These are phyloP conservation scores for Auriscalpium orientale DNA, from an alignment of 768 basidiomycete species.

Conservation along the genomic window DNA sequence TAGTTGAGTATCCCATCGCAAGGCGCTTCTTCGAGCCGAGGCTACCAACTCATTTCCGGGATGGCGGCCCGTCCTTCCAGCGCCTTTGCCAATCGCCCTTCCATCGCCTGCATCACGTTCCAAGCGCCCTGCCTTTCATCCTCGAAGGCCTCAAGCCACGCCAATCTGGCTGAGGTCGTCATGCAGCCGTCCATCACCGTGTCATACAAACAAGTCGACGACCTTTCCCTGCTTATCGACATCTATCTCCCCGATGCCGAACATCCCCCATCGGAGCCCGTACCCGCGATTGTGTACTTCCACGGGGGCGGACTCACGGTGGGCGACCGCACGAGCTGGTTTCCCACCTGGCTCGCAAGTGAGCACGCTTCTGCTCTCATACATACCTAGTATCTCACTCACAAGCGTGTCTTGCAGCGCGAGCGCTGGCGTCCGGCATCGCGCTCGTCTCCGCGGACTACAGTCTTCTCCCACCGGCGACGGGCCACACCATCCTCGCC, in stretches of 20 bases:
- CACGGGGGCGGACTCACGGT: conserved; percentile 54
- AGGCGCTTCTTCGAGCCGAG: no score
- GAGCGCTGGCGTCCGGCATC: conserved; percentile 37
- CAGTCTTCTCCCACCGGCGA: conserved; percentile 43
- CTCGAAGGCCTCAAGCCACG: no score
- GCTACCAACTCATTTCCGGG: no score
- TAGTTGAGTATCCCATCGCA: no score
- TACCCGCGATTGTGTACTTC: conserved; percentile 32
- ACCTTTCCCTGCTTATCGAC: conserved; percentile 23
- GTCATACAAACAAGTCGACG: conserved; percentile 27
- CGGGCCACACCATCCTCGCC: conserved; percentile 47
- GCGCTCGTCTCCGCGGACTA: conserved; percentile 61
- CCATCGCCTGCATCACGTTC: no score
- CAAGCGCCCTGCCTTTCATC: no score
- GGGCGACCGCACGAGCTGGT: conserved; percentile 53
- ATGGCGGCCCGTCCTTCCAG: no score
- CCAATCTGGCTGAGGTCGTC: no score
- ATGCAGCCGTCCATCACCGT: no score
- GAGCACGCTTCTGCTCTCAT: conserved; percentile 4
- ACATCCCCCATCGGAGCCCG: neutral
- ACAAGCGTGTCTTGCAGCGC: conserved; percentile 27
- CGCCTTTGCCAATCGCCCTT: no score
- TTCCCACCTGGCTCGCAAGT: conserved; percentile 61
- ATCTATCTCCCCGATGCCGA: conserved; percentile 31
- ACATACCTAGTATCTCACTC: neutral